Evolutionary conservation across 306 rosid genomes (phyloP), one percentile per base, ranked within the genome.

Genomic region (Acacia melanoxylon): DNA sequence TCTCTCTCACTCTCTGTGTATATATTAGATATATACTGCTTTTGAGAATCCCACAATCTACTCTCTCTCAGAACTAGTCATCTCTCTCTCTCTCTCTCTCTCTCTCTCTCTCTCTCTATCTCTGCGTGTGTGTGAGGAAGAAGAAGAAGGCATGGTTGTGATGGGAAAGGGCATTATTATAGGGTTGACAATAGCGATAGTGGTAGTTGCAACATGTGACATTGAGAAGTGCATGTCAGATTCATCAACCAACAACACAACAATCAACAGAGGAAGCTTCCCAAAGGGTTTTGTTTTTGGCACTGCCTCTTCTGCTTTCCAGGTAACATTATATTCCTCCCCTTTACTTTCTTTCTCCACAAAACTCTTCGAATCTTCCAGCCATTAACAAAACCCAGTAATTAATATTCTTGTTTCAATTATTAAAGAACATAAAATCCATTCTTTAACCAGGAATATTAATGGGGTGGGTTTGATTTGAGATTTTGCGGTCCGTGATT

Each of bases 251-350:
- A 52, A 20, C 61, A 61, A 8, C 29, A 58, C 94, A 10, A 62
- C 80, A 63, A 87, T 95, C 6, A 80, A 68, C 81, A 81, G 97
- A 40, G 77, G 33, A 69, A 81, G 89, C 78, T 95, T 95, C 41
- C 98, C 99, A 0, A 71, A 84, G 45, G 93, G 92, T 9, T 95
- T 95, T 69, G 83, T 86, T 15, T 95, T 95, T 51, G 99, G 99
- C 10, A 95, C 98, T 24, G 98, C 99, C n/a, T 93, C 99, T 77
- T 88, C 99, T 68, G 97, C 98, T 80, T 95, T 89, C 85, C 99
- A 92, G 98, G 99, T 37, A 6, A 37, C 41, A 37, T 31, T 31
- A 31, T 31, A 31, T 95, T 85, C n/a, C 15, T 9, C 16, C 5
- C 24, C 22, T 1, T 49, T 1, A 15, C 35, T 31, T 5, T 10